A percentile compares a stretch with the other conserved stretches of the same genome.
Conservation (phyloP, 176 grass and related monocot species). For the Thinopyrum elongatum region DNA sequence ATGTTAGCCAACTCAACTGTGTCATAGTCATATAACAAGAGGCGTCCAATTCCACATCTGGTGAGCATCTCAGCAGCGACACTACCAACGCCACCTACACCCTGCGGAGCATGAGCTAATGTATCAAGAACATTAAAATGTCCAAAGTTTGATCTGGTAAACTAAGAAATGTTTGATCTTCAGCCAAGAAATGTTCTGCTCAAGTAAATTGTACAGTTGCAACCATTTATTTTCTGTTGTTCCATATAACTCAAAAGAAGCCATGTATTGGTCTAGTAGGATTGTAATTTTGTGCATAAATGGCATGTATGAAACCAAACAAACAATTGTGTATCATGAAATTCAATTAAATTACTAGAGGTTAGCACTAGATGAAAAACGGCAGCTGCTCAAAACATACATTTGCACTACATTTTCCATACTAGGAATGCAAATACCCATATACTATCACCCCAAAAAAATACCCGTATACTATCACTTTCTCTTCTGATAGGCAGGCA, state of each 20-base stretch:
- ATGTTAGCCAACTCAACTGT: slow-evolving; percentile 97
- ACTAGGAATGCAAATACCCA: not conserved
- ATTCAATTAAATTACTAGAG: not conserved
- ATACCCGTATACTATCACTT: not conserved
- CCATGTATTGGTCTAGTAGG: not conserved
- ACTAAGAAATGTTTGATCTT: not conserved
- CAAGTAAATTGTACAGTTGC: not conserved
- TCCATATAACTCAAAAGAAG: not conserved
- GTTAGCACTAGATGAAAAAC: not conserved
- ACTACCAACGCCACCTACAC: slow-evolving; percentile 96
- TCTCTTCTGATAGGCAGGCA: not conserved
- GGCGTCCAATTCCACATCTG: slow-evolving; percentile 90
- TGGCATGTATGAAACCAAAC: slow-evolving; percentile 7
- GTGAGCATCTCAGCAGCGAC: slow-evolving; percentile 98
- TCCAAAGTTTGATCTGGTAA: not conserved
- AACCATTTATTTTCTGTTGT: not conserved
- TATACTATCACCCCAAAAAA: not conserved
- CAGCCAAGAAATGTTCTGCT: not conserved
- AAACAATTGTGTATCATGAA: not conserved
- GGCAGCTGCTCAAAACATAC: not conserved
- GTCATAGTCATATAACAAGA: slow-evolving; percentile 96
- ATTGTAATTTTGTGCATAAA: slow-evolving; percentile 3
- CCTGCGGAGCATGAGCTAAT: slow-evolving; percentile 37
- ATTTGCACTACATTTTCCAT: not conserved
- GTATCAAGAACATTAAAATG: not conserved